Evolutionary conservation across 345 rosid genomes (phyloP).

Genomic region (Zanthoxylum bungeanum): DNA sequence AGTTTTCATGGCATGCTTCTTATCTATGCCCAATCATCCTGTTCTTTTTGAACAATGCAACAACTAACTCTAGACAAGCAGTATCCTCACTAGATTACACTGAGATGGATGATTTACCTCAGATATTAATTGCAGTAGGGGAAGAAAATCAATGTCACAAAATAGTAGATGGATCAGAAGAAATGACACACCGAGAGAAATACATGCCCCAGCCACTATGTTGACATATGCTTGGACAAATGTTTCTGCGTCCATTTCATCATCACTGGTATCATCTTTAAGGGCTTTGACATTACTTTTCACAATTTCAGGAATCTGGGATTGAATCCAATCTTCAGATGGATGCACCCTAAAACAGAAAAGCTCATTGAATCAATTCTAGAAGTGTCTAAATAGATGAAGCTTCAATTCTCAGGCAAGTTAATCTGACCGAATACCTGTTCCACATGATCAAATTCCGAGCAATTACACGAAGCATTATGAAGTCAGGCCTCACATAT

Average conservation of each 20-base stretch:
- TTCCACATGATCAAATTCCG: slow-evolving; percentile 94
- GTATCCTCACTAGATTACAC: slow-evolving; percentile 1
- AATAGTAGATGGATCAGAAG: slow-evolving; percentile 2
- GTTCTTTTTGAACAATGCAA: neutral
- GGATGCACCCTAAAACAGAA: slow-evolving; percentile 63
- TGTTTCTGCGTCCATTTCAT: slow-evolving; percentile 77
- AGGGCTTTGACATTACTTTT: slow-evolving; percentile 59
- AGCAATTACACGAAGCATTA: slow-evolving; percentile 98
- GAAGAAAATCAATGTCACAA: neutral
- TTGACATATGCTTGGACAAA: slow-evolving; percentile 88
- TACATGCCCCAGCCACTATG: slow-evolving; percentile 90
- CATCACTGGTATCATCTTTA: slow-evolving; percentile 55
- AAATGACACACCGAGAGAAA: slow-evolving; percentile 70
- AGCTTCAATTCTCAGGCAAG: slow-evolving; percentile 12
- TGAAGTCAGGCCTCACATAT: slow-evolving; percentile 94
- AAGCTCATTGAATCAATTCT: slow-evolving; percentile 21
- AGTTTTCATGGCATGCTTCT: neutral
- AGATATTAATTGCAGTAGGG: neutral
- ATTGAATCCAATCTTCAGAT: slow-evolving; percentile 78
- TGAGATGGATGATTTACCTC: neutral
- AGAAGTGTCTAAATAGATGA: slow-evolving; percentile 14
- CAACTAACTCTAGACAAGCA: neutral
- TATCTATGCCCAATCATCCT: neutral
- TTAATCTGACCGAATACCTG: slow-evolving; percentile 46
- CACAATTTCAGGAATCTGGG: slow-evolving; percentile 85